Evolutionary conservation across 2,329 filamentous ascomycete species (phyloP).

Genomic region (Pseudocercospora fuligena): DNA sequence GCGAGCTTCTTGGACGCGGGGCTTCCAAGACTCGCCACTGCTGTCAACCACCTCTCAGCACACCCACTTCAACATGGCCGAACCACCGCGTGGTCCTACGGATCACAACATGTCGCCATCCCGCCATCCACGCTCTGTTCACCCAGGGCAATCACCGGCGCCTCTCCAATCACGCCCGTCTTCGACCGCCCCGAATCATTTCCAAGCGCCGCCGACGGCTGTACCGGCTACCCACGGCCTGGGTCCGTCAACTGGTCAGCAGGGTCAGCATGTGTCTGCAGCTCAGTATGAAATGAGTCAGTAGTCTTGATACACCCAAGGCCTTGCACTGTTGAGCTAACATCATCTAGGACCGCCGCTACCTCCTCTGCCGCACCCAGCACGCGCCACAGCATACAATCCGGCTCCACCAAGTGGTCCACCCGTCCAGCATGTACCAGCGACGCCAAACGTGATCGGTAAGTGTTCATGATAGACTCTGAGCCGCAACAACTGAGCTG

Average conservation of each 20-base stretch:
- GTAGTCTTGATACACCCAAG: background rate
- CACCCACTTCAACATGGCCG: background rate
- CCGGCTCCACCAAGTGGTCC: background rate
- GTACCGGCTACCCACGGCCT: background rate
- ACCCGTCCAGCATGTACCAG: background rate
- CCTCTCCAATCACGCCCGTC: background rate
- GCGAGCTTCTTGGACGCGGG: background rate
- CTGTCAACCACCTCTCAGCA: background rate
- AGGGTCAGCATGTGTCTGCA: background rate
- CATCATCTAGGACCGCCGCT: background rate
- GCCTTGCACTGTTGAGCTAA: background rate
- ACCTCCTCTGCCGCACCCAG: background rate
- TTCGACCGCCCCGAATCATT: background rate
- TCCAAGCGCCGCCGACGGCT: background rate
- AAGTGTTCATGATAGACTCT: background rate
- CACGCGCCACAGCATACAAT: background rate
- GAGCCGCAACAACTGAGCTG: background rate
- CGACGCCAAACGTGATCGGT: background rate
- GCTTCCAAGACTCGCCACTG: background rate
- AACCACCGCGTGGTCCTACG: background rate
- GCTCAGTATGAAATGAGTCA: background rate
- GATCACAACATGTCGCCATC: background rate
- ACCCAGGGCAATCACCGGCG: background rate
- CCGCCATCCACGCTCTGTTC: background rate
- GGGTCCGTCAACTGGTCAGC: background rate